Percentiles rank a stretch among this genome's conserved stretches.
Conservation (phyloP, 805 yeast genomes). For the Candida succiphila region DNA sequence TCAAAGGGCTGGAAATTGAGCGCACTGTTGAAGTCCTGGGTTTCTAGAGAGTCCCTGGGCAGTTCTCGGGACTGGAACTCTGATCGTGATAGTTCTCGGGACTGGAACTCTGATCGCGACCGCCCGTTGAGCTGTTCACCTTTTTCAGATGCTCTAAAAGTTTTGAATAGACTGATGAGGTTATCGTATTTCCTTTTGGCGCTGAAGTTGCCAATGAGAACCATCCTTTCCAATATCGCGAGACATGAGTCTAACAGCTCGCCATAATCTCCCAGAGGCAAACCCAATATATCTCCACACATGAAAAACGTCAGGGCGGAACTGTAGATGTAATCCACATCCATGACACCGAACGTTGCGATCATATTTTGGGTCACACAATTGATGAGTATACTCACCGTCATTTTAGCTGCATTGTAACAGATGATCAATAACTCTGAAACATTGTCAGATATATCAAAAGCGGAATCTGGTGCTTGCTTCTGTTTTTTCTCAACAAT, state of each 20-base stretch:
- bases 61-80: no score
- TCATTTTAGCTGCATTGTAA: slow-evolving; percentile 17
- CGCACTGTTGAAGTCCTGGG: no score
- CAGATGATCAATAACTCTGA: slow-evolving; percentile 15
- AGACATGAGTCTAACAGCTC: slow-evolving; percentile 11
- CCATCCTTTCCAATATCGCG: slow-evolving; percentile 9
- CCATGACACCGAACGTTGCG: slow-evolving; percentile 20
- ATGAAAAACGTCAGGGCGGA: slow-evolving; percentile 17
- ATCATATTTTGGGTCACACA: slow-evolving; percentile 12
- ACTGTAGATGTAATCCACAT: slow-evolving; percentile 18
- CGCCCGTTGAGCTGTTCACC: no score
- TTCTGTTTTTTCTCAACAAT: slow-evolving; percentile 13
- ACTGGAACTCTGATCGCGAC: no score
- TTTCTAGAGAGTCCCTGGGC: no score
- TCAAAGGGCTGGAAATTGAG: no score
- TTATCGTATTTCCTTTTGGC: slow-evolving; percentile 11
- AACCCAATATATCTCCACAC: slow-evolving; percentile 14
- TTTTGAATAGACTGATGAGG: slow-evolving; percentile 8
- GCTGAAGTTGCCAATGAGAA: slow-evolving; percentile 11
- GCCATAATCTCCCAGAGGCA: slow-evolving; percentile 7
- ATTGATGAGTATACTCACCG: slow-evolving; percentile 8
- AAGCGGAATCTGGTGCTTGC: slow-evolving; percentile 3
- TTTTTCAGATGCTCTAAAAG: slow-evolving; percentile 6
- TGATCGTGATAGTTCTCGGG: no score
- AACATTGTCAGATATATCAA: slow-evolving; percentile 8